Base-by-base conservation (phyloP, 768 basidiomycete genomes). In the Boletus huronensis region DNA sequence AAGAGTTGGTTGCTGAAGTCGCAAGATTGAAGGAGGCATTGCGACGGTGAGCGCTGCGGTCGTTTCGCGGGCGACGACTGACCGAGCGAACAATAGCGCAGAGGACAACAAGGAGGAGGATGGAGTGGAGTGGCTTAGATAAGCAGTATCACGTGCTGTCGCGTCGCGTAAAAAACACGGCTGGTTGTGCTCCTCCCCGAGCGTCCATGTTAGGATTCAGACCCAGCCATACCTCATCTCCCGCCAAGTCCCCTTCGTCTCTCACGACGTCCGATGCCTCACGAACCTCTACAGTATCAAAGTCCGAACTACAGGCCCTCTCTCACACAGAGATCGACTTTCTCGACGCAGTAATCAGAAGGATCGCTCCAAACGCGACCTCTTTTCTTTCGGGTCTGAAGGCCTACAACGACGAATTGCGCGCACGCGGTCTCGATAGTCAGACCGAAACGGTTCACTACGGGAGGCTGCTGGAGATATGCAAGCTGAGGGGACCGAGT, bases 341-440 rank as follows among this genome's bases (percentile, higher is more conserved):
- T 59, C 75, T 94, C 42, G 87, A 93, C 58, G 80, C 82, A 23
- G 87, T 94, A 13, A 82, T 94, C 26, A 65, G 74, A 54, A 83
- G 85, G 49, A 89, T 87, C 40, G 79, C 85, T 6, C 74, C 82
- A 8, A 72, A 77, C 9, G 86, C 89, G 16, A 87, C 87, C 5
- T 87, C 87, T 0, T 93, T 93, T 64, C 76, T 90, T 36, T 80
- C 82, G 5, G 81, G 92, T n/a, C 85, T 91, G 77, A 90, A 88
- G 65, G 87, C 90, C 0, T 93, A 94, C 70, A 89, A 85, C 63
- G 84, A 88, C 53, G 81, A 92, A 21, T 72, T 93, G 23, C 79
- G 80, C 54, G 86, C 88, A 60, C 79, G 84, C 2, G 86, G 86
- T 3, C 71, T 93, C n/a, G 88, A 92, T 57, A 79, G 85, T 21